Base-by-base conservation (phyloP, 2,329 filamentous ascomycete genomes). In the Pleomassaria siparia region DNA sequence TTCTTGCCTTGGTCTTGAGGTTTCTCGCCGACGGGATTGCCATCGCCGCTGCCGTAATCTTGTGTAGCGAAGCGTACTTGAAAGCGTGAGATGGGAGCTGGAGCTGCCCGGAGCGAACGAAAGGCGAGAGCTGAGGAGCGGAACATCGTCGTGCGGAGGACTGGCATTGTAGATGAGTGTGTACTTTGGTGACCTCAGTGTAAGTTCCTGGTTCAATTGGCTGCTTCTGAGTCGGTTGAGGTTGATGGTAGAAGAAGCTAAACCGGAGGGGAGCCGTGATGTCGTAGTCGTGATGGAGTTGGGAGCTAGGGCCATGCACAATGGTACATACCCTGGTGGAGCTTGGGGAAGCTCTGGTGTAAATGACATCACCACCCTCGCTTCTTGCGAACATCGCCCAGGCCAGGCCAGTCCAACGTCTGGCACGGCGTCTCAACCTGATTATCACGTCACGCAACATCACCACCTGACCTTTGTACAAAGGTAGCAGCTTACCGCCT, bases 1-100 rank as follows among this genome's bases (percentile, higher is more conserved):
- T 70, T 72, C 33, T 68, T 51, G 54, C 72, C 72, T 52, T 74
- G 73, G 40, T 71, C 51, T 58, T 75, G 62, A 1, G 72, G 72
- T n/a, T 71, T 70, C 56, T 75, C 72, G 48, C 70, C 71, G n/a
- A 53, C 65, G 24, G 73, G 73, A 41, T 73, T 70, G 52, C 73
- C 72, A 7, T 65, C 55, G 44, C 71, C 73, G 20, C 65, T 70
- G 55, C 74, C 74, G 54, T 76, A 76, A 62, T 72, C 74, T 48
- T 61, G 54, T 18, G 58, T 59, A 21, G 71, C 72, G 50, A 69
- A 66, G 46, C 69, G 70, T 25, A 58, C 51, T 40, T 68, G 64
- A 28, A 63, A 39, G 26, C 53, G 56, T 16, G 64, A 58, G 11
- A 13, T 22, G 44, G 62, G 54, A 18, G 62, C 57, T 35, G 54